Percentiles rank a stretch among this genome's conserved stretches.
Conservation (phyloP, 768 basidiomycete species). For the Rossbeevera mucosa region DNA sequence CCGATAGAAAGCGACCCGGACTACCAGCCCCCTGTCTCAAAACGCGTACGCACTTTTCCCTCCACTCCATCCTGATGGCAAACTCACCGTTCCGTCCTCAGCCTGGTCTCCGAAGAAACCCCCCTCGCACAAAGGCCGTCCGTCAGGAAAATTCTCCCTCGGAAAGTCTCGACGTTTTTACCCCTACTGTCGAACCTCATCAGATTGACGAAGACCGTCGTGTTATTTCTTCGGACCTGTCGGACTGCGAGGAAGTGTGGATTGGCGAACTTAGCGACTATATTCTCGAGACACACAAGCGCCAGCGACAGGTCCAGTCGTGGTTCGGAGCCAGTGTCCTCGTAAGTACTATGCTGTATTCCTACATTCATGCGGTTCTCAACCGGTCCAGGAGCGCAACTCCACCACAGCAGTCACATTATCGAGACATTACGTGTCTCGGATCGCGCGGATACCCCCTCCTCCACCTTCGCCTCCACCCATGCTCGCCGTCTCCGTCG, state of each 20-base stretch:
- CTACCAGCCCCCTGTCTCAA: constrained; percentile 44
- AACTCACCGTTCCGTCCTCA: constrained; percentile 10
- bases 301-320: constrained; percentile 66
- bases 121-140: constrained; percentile 35
- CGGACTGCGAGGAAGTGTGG: constrained; percentile 80
- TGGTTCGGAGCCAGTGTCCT: constrained; percentile 67
- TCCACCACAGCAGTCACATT: constrained; percentile 47
- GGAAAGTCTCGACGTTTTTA: constrained; percentile 19
- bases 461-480: constrained; percentile 38
- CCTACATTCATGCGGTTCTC: neutral
- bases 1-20: constrained; percentile 47
- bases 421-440: constrained; percentile 35
- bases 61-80: neutral
- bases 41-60: constrained; percentile 47
- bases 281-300: constrained; percentile 64
- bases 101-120: constrained; percentile 42
- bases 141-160: constrained; percentile 28
- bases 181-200: constrained; percentile 17
- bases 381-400: constrained; percentile 60
- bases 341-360: constrained; percentile 37
- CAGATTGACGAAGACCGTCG: constrained; percentile 40
- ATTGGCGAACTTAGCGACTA: constrained; percentile 64
- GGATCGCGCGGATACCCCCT: constrained; percentile 43
- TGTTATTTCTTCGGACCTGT: constrained; percentile 69
- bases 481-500: constrained; percentile 26